These are phyloP conservation scores for Tolypocladium endophyticum DNA, from an alignment of 2,329 filamentous ascomycete species.

Conservation along the genomic window DNA sequence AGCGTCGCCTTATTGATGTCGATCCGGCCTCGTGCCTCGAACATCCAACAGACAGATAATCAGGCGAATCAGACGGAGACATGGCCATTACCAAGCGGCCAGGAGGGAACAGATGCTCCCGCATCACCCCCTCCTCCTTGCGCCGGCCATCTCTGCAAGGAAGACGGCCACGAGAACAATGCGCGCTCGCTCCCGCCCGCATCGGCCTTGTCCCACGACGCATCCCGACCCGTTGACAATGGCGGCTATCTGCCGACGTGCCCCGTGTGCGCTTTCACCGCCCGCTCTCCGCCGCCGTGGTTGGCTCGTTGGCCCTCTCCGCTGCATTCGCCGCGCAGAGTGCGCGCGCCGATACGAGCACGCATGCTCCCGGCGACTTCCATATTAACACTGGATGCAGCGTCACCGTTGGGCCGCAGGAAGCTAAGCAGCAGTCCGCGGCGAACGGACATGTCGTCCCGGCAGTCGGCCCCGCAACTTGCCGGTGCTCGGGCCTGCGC, in stretches of 20 bases:
- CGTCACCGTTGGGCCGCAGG: neutral
- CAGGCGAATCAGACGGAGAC: neutral
- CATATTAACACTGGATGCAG: neutral
- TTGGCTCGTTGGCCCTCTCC: neutral
- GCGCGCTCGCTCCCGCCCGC: neutral
- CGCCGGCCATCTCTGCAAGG: neutral
- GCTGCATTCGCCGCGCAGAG: neutral
- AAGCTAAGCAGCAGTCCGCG: too few relatives aligned
- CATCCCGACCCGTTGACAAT: neutral
- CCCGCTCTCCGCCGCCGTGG: neutral
- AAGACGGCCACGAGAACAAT: neutral
- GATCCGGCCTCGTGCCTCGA: neutral
- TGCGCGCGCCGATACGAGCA: neutral
- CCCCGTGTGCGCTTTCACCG: neutral
- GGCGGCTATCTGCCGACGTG: neutral
- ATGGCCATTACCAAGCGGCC: neutral
- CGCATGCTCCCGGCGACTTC: neutral
- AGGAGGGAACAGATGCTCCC: neutral
- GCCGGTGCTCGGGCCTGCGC: neutral
- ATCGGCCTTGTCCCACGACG: neutral
- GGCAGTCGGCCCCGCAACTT: neutral
- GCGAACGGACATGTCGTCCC: too few relatives aligned
- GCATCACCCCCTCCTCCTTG: neutral
- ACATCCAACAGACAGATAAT: neutral
- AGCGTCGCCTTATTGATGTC: too few relatives aligned